Evolutionary conservation across 129 eudicot genomes (phyloP).

Genomic region (Centaurea solstitialis): DNA sequence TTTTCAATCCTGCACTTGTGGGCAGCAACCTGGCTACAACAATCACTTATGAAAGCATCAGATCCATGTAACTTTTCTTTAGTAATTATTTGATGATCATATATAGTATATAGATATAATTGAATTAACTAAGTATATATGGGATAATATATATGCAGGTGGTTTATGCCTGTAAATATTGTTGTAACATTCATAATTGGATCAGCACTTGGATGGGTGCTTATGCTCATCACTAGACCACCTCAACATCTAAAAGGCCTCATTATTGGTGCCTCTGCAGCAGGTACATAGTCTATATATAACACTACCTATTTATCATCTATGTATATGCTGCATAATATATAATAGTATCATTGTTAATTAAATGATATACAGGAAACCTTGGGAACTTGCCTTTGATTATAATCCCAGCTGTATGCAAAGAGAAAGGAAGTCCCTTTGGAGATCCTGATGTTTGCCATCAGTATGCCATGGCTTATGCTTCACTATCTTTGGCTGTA

Average conservation of each 20-base stretch:
- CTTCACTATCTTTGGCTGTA: slow-evolving; percentile 95
- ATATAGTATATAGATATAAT: background rate
- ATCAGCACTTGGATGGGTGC: slow-evolving; percentile 77
- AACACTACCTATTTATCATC: too few species aligned
- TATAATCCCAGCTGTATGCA: slow-evolving; percentile 88
- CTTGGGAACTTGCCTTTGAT: slow-evolving; percentile 78
- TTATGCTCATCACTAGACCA: slow-evolving; percentile 55
- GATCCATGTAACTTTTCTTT: slow-evolving; percentile 48
- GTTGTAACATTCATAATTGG: slow-evolving; percentile 77
- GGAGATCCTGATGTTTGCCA: slow-evolving; percentile 71
- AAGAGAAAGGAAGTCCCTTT: slow-evolving; percentile 79
- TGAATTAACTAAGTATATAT: background rate
- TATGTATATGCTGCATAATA: too few species aligned
- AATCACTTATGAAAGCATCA: slow-evolving; percentile 63
- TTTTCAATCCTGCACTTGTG: slow-evolving; percentile 85
- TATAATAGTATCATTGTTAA: too few species aligned
- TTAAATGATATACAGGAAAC: slow-evolving; percentile 53
- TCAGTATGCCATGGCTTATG: slow-evolving; percentile 64
- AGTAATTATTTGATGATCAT: too few species aligned
- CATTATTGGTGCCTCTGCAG: slow-evolving; percentile 70
- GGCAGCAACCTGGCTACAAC: slow-evolving; percentile 70
- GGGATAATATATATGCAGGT: slow-evolving; percentile 44
- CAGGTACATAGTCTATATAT: slow-evolving; percentile 38
- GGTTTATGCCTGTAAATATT: slow-evolving; percentile 96
- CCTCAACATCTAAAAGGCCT: slow-evolving; percentile 83